phyloP scores from a whole-genome alignment of 345 rosid genomes.

The Hibiscus syriacus region DNA sequence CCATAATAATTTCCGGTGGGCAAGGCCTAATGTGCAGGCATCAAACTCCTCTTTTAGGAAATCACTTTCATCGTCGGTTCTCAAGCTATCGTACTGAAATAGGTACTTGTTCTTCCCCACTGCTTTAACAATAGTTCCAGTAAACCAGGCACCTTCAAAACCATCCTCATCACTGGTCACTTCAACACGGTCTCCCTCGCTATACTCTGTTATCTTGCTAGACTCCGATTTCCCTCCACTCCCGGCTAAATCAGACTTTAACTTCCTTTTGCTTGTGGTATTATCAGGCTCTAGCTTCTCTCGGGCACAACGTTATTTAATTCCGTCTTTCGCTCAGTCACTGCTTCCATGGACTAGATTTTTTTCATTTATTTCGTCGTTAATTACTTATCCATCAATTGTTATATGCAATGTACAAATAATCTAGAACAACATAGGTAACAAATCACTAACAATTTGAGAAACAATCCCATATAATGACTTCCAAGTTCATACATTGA shows the following conservation, averaged over 20 bases:
- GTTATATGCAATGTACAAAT: not conserved
- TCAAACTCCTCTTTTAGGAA: slow-evolving; percentile 58
- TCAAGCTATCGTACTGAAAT: slow-evolving; percentile 49
- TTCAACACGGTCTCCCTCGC: slow-evolving; percentile 44
- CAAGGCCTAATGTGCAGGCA: slow-evolving; percentile 55
- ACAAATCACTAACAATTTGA: not conserved
- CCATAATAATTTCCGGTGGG: slow-evolving; percentile 38
- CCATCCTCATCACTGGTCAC: slow-evolving; percentile 83
- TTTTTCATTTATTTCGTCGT: not conserved
- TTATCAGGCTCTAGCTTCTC: not conserved
- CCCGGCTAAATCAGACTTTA: not conserved
- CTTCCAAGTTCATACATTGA: not conserved
- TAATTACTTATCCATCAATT: not conserved
- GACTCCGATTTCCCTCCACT: not conserved
- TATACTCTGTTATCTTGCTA: slow-evolving; percentile 11
- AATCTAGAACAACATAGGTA: not conserved
- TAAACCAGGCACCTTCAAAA: slow-evolving; percentile 79
- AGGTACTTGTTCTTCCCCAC: slow-evolving; percentile 42
- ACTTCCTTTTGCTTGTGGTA: too few species aligned
- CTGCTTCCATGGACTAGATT: not conserved
- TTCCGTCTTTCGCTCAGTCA: not conserved
- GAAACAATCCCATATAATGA: not conserved
- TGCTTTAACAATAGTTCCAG: slow-evolving; percentile 45
- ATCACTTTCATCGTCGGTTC: slow-evolving; percentile 60
- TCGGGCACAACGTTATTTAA: not conserved